Evolutionary conservation across 2,329 filamentous ascomycete species (phyloP), one percentile per base, ranked within the genome.

Genomic region (Bisporella sp.): DNA sequence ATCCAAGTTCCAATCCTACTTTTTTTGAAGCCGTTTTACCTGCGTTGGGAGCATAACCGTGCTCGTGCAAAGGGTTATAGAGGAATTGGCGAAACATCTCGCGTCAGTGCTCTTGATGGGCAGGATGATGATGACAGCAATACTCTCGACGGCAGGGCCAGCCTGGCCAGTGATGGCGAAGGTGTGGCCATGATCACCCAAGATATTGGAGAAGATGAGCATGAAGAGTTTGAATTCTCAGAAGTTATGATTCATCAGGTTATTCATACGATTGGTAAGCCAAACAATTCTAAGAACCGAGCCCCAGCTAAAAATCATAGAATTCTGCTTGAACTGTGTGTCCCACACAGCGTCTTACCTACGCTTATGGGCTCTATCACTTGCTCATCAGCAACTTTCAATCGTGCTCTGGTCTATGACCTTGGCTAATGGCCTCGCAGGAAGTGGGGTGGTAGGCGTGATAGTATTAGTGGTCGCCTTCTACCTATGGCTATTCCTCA

Each of bases 171-270:
- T 53, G 90, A 93, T 50, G 84, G 84, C 35, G 89, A 95, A 59
- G 89, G 87, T 42, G 82, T 87, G 52, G 89, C 86, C 49, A 88
- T 96, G 83, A 90, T 96, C 65, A 88, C 89, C 2, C 84, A 95
- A 67, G 89, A 93, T 64, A 81, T 95, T 59, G 79, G 83, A 32
- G 88, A 91, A 41, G 88, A 89, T 45, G 91, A 91, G 60, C 89
- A 96, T 61, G 91, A 93, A 64, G 93, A 99, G 66, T 99, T 99
- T 68, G 93, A 99, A 62, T 99, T 99, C 68, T 82, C 86, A 53
- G 93, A 99, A 69, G 81, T 90, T 57, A 96, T 99, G 90, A 99
- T 99, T 65, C 93, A 99, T 72, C 93, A 99, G 70, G 82, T 96
- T 67, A 99, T 99, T 65, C 95, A 97, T 74, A 97, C 92, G 13